Base-by-base conservation (phyloP, 2,329 filamentous ascomycete species). In the Cercospora berteroae region DNA sequence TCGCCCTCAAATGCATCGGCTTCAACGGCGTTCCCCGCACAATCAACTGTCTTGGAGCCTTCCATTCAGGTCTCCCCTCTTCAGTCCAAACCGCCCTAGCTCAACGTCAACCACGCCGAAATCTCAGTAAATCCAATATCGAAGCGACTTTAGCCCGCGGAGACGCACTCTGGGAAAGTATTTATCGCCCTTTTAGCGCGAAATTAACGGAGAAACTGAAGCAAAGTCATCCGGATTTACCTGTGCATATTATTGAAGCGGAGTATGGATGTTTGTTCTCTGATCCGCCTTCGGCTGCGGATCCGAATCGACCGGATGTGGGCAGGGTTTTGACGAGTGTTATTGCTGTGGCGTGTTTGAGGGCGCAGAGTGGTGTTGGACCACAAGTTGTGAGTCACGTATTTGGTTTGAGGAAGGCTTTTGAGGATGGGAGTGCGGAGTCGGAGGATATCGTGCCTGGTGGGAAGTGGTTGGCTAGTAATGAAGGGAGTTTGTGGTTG, bases 1-100 rank as follows among this genome's bases (percentile, higher is more conserved):
- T 92, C 67, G 90, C 89, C 1, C 83, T 92, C 69, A 92, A 92
- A 78, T 92, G 89, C 79, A 92, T 93, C 78, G 88, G 88, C 66
- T 91, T 93, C 84, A 92, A 92, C 80, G 90, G 90, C 71, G 92
- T 95, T 73, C 92, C 92, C 1, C 89, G 92, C 71, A 90, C 89
- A 27, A 95, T 95, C 82, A 95, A 95, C 83, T 89, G 87, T 74
- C 88, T 96, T 1, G 89, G 88, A 74, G 88, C 88, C 25, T 93
- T 94, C 82, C 84, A 86, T 73, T 82, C 84, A 44, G 81, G 83
- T 29, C 86, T 95, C 0, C 89, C 90, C 0, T 67, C 80, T 0
- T 79, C 84, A 5, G 81, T 93, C 4, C 77, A 82, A 3, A 76
- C 82, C 0, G 75, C 79, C 4, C 84, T 94, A 7, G 63, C 66